Evolutionary conservation across 176 grass and related monocot species (phyloP).

Genomic region (Alopecurus myosuroides): DNA sequence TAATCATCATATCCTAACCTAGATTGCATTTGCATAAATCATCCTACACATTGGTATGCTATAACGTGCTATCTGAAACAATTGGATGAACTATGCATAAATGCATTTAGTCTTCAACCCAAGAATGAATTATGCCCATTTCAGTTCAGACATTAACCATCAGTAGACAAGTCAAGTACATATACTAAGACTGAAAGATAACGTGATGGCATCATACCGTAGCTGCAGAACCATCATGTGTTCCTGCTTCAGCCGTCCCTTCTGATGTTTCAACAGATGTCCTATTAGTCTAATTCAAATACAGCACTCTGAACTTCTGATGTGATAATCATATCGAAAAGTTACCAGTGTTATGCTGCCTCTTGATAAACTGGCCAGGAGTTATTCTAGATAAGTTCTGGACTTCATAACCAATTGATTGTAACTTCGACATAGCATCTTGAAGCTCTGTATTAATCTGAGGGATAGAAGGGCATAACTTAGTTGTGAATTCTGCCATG

Average conservation of each 20-base stretch:
- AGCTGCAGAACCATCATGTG: slow-evolving; percentile 24
- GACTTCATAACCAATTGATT: slow-evolving; percentile 89
- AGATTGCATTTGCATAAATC: slow-evolving; percentile 3
- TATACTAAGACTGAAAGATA: neutral
- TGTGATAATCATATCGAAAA: neutral
- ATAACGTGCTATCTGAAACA: neutral
- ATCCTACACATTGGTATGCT: neutral
- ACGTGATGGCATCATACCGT: slow-evolving; percentile 18
- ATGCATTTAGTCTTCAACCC: neutral
- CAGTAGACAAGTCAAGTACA: neutral
- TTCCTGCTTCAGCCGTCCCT: slow-evolving; percentile 22
- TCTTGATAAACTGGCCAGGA: slow-evolving; percentile 43
- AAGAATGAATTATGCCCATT: neutral
- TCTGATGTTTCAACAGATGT: neutral
- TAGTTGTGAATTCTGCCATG: neutral
- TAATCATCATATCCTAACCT: neutral
- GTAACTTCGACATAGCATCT: slow-evolving; percentile 80
- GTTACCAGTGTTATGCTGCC: slow-evolving; percentile 27
- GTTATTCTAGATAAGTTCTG: slow-evolving; percentile 71
- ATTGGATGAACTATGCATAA: neutral
- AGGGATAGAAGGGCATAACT: neutral
- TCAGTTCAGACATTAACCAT: neutral
- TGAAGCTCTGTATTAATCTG: slow-evolving; percentile 91
- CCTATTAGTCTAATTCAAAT: slow-evolving; percentile 7
- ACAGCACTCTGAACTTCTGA: neutral